Percentiles rank a stretch among this genome's conserved stretches.
phyloP scores from a whole-genome alignment of 2,329 filamentous ascomycete genomes.

The Colletotrichum eleusines region DNA sequence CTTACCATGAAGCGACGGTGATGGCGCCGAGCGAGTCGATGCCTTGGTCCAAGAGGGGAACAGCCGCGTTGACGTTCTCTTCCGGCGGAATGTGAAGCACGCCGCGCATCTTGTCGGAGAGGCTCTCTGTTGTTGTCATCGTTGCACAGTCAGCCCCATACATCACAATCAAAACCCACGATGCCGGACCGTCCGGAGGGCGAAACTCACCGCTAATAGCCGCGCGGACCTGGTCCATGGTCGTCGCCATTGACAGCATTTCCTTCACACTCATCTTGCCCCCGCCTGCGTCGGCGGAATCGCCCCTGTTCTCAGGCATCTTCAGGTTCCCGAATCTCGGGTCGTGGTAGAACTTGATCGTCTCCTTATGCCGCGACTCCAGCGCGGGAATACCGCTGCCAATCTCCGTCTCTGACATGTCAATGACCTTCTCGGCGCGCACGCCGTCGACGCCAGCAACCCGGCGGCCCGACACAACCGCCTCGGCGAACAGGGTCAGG shows the following conservation, averaged over 20 bases:
- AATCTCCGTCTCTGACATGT: too few species aligned
- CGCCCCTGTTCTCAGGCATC: background rate
- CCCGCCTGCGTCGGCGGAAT: background rate
- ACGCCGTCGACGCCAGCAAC: background rate
- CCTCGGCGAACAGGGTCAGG: constrained; percentile 58
- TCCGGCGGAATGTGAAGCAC: constrained; percentile 1
- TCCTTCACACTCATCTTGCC: constrained; percentile 13
- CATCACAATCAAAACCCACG: too few species aligned
- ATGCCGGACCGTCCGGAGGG: background rate
- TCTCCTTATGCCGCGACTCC: background rate
- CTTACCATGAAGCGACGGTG: constrained; percentile 18
- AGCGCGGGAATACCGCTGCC: background rate
- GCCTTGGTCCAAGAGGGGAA: constrained; percentile 19
- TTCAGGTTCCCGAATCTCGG: constrained; percentile 23
- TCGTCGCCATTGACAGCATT: background rate
- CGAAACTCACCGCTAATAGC: background rate
- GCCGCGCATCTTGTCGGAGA: too few species aligned
- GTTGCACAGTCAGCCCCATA: too few species aligned
- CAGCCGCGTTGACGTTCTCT: constrained; percentile 8
- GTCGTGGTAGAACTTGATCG: constrained; percentile 11
- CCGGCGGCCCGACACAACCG: constrained; percentile 51
- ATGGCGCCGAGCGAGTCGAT: constrained; percentile 18
- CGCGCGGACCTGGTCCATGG: constrained; percentile 3
- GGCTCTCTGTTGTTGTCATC: too few species aligned
- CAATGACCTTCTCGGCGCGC: background rate